These are phyloP conservation scores for Colletotrichum acutatum DNA, from an alignment of 2,329 filamentous ascomycete species.

Conservation along the genomic window DNA sequence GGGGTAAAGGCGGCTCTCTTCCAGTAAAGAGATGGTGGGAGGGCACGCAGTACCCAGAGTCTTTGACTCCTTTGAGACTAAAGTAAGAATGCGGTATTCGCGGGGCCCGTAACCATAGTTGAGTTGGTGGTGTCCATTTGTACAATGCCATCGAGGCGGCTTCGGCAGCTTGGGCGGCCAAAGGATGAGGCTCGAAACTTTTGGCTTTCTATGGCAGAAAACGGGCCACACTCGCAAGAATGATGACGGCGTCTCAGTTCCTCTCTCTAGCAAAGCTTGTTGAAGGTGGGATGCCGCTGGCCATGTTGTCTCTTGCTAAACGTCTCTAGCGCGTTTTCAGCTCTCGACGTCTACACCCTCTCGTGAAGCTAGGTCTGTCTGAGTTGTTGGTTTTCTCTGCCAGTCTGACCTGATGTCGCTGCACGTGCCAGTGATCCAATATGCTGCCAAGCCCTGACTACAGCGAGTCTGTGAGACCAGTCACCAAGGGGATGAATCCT, in stretches of 20 bases:
- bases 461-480: too few species aligned
- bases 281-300: background rate
- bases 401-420: background rate
- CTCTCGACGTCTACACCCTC: slow-evolving; percentile 5
- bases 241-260: background rate
- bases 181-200: background rate
- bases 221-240: background rate
- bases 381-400: background rate
- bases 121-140: background rate
- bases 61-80: background rate
- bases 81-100: background rate
- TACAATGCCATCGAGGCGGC: too few species aligned
- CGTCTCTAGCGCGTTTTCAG: background rate
- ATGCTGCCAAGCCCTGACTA: background rate
- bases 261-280: background rate
- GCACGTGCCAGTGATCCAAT: slow-evolving; percentile 1
- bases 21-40: background rate
- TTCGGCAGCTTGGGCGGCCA: too few species aligned
- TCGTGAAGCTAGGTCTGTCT: background rate
- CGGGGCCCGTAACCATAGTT: background rate
- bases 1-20: slow-evolving; percentile 8
- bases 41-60: background rate
- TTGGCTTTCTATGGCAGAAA: background rate
- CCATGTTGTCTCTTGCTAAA: slow-evolving; percentile 12
- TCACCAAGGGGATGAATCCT: background rate